Conservation (phyloP, 129 eudicot genomes). For the Kitagawia praeruptora region DNA sequence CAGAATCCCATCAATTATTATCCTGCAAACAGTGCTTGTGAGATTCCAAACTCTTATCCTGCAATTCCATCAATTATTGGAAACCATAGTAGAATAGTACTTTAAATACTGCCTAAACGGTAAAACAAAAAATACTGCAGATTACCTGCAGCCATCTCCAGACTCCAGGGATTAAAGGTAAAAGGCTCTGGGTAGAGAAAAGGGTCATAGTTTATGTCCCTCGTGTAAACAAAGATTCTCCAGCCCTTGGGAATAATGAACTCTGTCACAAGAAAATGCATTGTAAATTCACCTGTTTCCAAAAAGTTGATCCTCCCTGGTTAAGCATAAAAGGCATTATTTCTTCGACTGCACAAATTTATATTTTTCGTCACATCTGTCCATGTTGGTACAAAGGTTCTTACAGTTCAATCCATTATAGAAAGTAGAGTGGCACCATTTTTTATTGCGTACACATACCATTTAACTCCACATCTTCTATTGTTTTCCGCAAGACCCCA, state of each 20-base stretch:
- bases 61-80: not conserved
- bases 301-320: too few relatives aligned
- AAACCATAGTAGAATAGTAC: not conserved
- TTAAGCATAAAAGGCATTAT: too few relatives aligned
- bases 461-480: conserved; percentile 25
- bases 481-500: conserved; percentile 36
- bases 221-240: conserved; percentile 58
- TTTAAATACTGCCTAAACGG: too few relatives aligned
- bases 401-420: too few relatives aligned
- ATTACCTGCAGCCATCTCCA: conserved; percentile 66
- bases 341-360: too few relatives aligned
- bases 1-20: too few relatives aligned
- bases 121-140: not conserved
- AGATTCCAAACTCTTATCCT: conserved; percentile 50
- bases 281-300: too few relatives aligned
- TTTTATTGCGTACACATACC: conserved; percentile 14
- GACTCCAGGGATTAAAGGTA: conserved; percentile 59
- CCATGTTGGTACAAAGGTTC: too few relatives aligned
- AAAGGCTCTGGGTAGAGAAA: conserved; percentile 47
- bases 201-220: conserved; percentile 60
- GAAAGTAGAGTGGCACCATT: too few relatives aligned
- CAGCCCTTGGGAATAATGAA: conserved; percentile 53
- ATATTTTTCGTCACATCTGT: too few relatives aligned
- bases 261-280: conserved; percentile 19
- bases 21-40: conserved; percentile 33